Evolutionary conservation across 495 filamentous ascomycete species (phyloP), one percentile per base, ranked within the genome.

Genomic region (Aspergillus ostianus): DNA sequence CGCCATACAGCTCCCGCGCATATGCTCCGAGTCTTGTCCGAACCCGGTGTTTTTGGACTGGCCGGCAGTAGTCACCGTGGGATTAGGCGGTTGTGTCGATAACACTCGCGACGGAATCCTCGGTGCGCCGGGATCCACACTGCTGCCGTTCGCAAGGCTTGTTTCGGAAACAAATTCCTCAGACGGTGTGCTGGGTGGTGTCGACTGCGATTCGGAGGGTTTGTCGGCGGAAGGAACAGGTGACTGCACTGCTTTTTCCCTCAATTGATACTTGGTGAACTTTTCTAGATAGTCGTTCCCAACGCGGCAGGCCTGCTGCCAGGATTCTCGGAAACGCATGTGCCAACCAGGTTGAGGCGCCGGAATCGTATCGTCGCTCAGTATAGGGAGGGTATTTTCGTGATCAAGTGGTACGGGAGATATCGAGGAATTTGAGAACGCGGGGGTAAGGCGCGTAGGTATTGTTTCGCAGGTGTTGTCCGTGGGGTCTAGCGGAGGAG

Each of bases 1-100:
- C 30, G 76, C 76, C 76, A 78, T 78, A 21, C 73, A 76, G 52
- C 74, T 78, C 10, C 74, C 73, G 21, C 67, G 72, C 26, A 72
- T 59, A 27, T 73, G 67, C 17, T 66, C 58, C n/a, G 76, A 60
- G 30, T 70, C 62, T 46, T 51, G 66, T 32, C 68, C 62, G 52
- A 66, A 56, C 26, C 55, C 73, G 48, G 66, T 63, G 53, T 66
- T 69, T 20, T 69, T 66, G 29, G 68, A 59, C 51, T 73, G 60
- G 50, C 66, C 69, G 29, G 54, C 59, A 53, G 64, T 45, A 62
- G 65, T 47, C 54, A 46, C 45, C 21, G 49, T 41, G 23, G 55
- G 13, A 17, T 55, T 29, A n/a, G 32, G 32, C 29, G 62, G 21
- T 12, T 50, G 53, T 6, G 57, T 57, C 17, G 41, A 17, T 27